Conservation (phyloP, 2,329 filamentous ascomycete genomes). For the Penicillium paneum region DNA sequence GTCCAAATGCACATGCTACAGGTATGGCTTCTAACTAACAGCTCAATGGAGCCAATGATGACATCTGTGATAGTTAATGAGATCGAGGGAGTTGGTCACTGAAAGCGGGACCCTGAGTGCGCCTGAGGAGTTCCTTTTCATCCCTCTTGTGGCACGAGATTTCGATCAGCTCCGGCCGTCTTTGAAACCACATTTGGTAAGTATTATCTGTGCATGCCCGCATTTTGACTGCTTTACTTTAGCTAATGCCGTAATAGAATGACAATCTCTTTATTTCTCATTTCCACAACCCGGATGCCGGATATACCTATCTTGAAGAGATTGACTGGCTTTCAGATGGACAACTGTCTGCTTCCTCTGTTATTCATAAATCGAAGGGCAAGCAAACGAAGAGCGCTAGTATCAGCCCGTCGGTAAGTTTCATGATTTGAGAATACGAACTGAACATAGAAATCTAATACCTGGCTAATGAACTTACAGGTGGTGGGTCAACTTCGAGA, state of each 20-base stretch:
- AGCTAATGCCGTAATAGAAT: constrained; percentile 48
- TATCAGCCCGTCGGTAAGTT: constrained; percentile 25
- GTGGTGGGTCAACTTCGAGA: constrained; percentile 58
- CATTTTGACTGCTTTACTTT: not conserved
- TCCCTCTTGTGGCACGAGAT: constrained; percentile 62
- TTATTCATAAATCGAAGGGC: constrained; percentile 32
- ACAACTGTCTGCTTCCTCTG: constrained; percentile 36
- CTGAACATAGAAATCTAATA: constrained; percentile 2
- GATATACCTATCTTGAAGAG: constrained; percentile 72
- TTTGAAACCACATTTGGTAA: constrained; percentile 45
- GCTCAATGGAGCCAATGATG: constrained; percentile 5
- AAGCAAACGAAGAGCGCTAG: constrained; percentile 16
- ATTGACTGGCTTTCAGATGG: constrained; percentile 39
- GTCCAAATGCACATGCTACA: constrained; percentile 79
- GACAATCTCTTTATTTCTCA: constrained; percentile 88
- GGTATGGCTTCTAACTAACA: constrained; percentile 31
- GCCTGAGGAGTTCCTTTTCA: constrained; percentile 74
- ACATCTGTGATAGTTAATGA: constrained; percentile 63
- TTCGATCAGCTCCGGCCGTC: constrained; percentile 28
- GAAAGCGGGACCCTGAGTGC: constrained; percentile 69
- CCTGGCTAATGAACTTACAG: constrained; percentile 17
- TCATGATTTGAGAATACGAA: not conserved
- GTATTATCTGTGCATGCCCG: not conserved
- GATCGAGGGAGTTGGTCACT: constrained; percentile 73
- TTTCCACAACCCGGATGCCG: constrained; percentile 70